These are phyloP conservation scores for Backusella sp. DNA, from an alignment of 192 early-diverging fungal genomes.

Conservation along the genomic window DNA sequence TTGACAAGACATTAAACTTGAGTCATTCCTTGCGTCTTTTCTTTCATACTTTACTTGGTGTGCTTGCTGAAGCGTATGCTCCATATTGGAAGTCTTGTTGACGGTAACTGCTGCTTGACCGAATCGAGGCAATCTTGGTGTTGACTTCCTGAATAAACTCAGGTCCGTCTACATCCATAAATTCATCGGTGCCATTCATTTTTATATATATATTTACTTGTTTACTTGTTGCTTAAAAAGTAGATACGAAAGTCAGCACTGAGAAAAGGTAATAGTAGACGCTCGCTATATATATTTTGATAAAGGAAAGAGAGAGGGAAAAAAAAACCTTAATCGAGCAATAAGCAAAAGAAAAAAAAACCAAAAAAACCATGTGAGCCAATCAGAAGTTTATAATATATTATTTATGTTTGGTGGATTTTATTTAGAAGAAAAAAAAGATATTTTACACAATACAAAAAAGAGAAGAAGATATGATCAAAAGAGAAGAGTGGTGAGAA, in stretches of 20 bases:
- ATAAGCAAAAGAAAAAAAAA: no score
- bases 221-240: neutral
- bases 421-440: neutral
- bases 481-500: neutral
- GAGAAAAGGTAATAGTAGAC: neutral
- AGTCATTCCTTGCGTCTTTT: neutral
- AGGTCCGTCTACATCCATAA: slow-evolving; percentile 36
- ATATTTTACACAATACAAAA: neutral
- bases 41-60: neutral
- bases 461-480: neutral
- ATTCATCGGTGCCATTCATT: neutral
- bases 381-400: no score
- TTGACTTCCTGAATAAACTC: slow-evolving; percentile 32
- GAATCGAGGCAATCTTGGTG: slow-evolving; percentile 12
- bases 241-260: neutral
- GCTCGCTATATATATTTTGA: no score
- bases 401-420: neutral
- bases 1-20: neutral
- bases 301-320: no score
- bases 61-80: neutral
- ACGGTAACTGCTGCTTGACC: neutral
- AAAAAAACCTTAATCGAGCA: no score
- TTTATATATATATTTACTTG: neutral
- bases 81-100: neutral
- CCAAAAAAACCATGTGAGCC: no score